Evolutionary conservation across 1,284 basidiomycete genomes (phyloP).

Genomic region (Cerrena zonata): DNA sequence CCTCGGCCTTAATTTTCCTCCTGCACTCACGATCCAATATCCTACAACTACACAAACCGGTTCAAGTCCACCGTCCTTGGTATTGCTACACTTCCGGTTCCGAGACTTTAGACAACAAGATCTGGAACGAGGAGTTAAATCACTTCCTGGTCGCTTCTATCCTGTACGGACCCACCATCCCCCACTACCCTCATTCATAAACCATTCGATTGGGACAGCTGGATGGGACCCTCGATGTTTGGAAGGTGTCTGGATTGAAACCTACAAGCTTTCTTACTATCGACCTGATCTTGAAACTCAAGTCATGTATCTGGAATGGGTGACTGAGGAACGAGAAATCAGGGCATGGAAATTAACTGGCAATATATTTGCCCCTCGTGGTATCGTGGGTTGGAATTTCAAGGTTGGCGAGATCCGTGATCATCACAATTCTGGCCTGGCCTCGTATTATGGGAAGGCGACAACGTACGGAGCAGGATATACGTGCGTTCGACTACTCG

Average conservation of each 20-base stretch:
- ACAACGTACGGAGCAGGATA: too few relatives aligned
- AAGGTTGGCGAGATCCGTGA: neutral
- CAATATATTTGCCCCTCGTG: neutral
- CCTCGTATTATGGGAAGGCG: too few relatives aligned
- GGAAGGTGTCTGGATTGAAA: constrained; percentile 1
- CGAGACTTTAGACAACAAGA: too few relatives aligned
- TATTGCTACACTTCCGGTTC: too few relatives aligned
- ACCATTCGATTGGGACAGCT: neutral
- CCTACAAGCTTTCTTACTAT: neutral
- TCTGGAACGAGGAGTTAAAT: neutral
- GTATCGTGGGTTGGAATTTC: neutral
- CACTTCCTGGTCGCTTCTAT: neutral
- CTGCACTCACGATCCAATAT: neutral
- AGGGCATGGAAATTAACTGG: constrained; percentile 5
- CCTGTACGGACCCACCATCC: neutral
- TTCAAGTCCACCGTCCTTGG: too few relatives aligned
- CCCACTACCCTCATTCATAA: neutral
- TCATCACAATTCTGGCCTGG: too few relatives aligned
- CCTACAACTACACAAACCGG: too few relatives aligned
- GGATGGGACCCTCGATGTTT: neutral
- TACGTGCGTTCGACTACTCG: too few relatives aligned
- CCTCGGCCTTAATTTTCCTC: too few relatives aligned
- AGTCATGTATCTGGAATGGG: neutral
- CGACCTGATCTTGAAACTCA: constrained; percentile 1
- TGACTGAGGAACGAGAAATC: neutral